Conservation (phyloP, 1,284 basidiomycete species). For the Ceratorhiza oryzae-sativae region DNA sequence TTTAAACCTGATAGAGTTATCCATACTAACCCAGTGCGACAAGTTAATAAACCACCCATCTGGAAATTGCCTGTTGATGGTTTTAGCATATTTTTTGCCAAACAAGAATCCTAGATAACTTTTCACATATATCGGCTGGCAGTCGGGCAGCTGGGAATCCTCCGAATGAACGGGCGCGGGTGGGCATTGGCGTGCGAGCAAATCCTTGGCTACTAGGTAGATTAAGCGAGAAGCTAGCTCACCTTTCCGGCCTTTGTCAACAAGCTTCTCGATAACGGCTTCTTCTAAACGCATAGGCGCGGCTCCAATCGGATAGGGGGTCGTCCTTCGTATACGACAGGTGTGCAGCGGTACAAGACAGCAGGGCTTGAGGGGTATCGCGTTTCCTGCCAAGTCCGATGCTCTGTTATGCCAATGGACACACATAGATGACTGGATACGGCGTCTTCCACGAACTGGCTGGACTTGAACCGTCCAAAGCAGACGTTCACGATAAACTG, state of each 20-base stretch:
- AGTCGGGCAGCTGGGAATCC: not conserved
- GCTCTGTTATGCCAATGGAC: not conserved
- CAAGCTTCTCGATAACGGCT: not conserved
- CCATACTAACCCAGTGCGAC: conserved; percentile 13
- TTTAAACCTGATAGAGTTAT: not conserved
- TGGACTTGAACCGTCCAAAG: not conserved
- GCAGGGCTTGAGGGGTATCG: conserved; percentile 5
- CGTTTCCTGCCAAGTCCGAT: not conserved
- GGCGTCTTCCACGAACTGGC: not conserved
- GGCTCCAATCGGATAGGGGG: not conserved
- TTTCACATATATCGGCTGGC: not conserved
- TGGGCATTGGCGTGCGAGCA: not conserved
- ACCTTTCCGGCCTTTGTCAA: conserved; percentile 1
- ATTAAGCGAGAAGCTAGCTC: conserved; percentile 8
- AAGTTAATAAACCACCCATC: conserved; percentile 16
- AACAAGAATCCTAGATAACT: not conserved
- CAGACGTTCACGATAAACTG: conserved; percentile 4
- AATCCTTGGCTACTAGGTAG: conserved; percentile 1
- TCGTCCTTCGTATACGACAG: not conserved
- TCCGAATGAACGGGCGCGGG: not conserved
- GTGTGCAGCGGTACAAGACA: conserved; percentile 8
- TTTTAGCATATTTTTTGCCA: not conserved
- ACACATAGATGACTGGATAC: conserved; percentile 1
- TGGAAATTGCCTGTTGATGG: not conserved
- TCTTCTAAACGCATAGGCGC: not conserved